These are phyloP conservation scores for Penicillium macrosclerotiorum DNA, from an alignment of 495 filamentous ascomycete genomes.

Conservation along the genomic window DNA sequence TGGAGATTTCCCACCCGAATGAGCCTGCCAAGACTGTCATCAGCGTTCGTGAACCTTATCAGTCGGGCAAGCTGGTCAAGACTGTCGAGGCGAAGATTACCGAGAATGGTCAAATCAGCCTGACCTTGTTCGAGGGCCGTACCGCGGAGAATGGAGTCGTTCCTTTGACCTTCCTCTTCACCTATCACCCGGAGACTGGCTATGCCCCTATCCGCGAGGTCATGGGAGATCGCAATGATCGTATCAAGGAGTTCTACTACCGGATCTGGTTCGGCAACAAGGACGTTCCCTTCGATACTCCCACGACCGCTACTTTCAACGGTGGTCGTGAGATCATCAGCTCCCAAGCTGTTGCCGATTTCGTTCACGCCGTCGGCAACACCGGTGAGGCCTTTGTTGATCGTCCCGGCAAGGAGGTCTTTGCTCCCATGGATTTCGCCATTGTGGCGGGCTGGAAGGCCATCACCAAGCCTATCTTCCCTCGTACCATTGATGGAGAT, in stretches of 20 bases:
- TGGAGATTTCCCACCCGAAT: conserved; percentile 79
- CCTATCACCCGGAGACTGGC: conserved; percentile 88
- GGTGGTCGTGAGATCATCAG: conserved; percentile 85
- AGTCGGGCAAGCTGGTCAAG: conserved; percentile 67
- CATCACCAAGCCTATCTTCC: conserved; percentile 98
- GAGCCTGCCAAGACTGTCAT: conserved; percentile 78
- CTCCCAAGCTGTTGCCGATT: conserved; percentile 90
- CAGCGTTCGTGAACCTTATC: conserved; percentile 66
- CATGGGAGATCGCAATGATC: conserved; percentile 90
- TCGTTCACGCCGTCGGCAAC: conserved; percentile 97
- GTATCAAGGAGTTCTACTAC: conserved; percentile 98
- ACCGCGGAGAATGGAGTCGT: conserved; percentile 77
- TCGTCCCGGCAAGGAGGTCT: conserved; percentile 89
- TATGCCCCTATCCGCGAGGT: conserved; percentile 95
- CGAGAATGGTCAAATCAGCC: conserved; percentile 71
- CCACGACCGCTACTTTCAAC: conserved; percentile 81
- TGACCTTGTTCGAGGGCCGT: conserved; percentile 86
- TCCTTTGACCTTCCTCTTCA: conserved; percentile 79
- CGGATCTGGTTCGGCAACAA: conserved; percentile 90
- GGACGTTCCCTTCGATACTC: conserved; percentile 73
- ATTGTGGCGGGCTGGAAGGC: conserved; percentile 99
- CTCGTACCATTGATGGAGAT: conserved; percentile 89
- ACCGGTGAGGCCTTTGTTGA: conserved; percentile 99
- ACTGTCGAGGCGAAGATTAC: conserved; percentile 80
- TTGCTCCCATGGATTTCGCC: conserved; percentile 97